Evolutionary conservation across 768 basidiomycete genomes (phyloP).

Genomic region (Obba rivulosa): DNA sequence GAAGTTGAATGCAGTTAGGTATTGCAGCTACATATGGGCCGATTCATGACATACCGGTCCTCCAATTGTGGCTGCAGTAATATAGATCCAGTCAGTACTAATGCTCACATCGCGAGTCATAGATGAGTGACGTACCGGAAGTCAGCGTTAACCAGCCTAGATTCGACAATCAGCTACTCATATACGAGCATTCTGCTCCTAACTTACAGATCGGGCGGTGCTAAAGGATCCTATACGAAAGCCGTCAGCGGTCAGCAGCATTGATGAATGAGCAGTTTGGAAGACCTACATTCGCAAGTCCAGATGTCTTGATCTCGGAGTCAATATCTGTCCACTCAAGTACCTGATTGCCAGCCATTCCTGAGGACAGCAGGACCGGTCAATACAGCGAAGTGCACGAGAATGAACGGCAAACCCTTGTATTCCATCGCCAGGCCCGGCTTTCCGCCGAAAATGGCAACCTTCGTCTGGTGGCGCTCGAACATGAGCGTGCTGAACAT

Average conservation of each 20-base stretch:
- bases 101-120: slow-evolving; percentile 1
- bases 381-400: background rate
- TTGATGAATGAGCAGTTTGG: background rate
- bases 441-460: slow-evolving; percentile 54
- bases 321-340: slow-evolving; percentile 57
- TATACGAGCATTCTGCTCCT: slow-evolving; percentile 7
- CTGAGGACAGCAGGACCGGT: slow-evolving; percentile 2
- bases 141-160: slow-evolving; percentile 31
- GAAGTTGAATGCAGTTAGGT: background rate
- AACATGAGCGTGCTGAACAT: slow-evolving; percentile 60
- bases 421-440: slow-evolving; percentile 45
- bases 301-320: slow-evolving; percentile 51
- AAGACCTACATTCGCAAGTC: slow-evolving; percentile 26
- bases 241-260: background rate
- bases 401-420: slow-evolving; percentile 30
- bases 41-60: slow-evolving; percentile 29
- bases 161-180: background rate
- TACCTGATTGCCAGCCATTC: slow-evolving; percentile 60
- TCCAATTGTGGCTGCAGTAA: slow-evolving; percentile 25
- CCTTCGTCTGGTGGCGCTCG: slow-evolving; percentile 47
- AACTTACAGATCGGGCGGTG: slow-evolving; percentile 34
- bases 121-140: slow-evolving; percentile 41
- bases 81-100: slow-evolving; percentile 23
- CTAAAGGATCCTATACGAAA: slow-evolving; percentile 26
- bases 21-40: slow-evolving; percentile 10